Evolutionary conservation across 1,139 yeast species (phyloP).

Genomic region (Hemisphaericaspora subhashii): DNA sequence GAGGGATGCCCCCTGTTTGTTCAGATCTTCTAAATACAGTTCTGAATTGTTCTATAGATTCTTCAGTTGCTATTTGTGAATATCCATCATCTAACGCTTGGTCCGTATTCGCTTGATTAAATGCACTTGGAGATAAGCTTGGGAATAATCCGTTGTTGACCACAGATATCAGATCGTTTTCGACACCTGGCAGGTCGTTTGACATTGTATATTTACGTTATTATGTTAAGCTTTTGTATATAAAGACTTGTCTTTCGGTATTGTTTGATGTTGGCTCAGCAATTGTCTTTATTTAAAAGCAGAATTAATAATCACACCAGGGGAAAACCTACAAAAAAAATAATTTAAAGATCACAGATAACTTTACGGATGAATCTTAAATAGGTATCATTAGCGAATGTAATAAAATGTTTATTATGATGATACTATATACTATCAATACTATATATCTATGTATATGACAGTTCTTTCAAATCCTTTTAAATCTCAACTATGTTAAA

Average conservation of each 20-base stretch:
- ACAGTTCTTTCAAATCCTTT: conserved; percentile 3
- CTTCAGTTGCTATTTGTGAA: background rate
- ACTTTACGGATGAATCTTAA: too few relatives aligned
- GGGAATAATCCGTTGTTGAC: conserved; percentile 13
- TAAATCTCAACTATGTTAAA: conserved; percentile 2
- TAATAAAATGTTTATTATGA: too few relatives aligned
- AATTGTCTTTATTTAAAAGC: too few relatives aligned
- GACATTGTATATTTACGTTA: background rate
- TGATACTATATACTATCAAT: too few relatives aligned
- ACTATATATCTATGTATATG: background rate
- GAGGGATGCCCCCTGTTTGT: background rate
- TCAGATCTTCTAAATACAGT: conserved; percentile 6
- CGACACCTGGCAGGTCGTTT: background rate
- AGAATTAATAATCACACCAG: too few relatives aligned
- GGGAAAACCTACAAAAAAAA: too few relatives aligned
- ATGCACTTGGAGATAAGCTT: conserved; percentile 5
- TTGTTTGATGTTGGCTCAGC: too few relatives aligned
- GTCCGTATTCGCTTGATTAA: background rate
- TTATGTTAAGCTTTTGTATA: too few relatives aligned
- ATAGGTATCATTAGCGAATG: too few relatives aligned
- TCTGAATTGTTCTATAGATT: conserved; percentile 10
- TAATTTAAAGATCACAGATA: too few relatives aligned
- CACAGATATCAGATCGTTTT: background rate
- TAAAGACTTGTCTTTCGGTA: too few relatives aligned
- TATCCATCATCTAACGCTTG: conserved; percentile 2